A percentile compares a stretch with the other conserved stretches of the same genome.
Evolutionary conservation across 2,329 filamentous ascomycete genomes (phyloP).

Genomic region (Neofusicoccum laricinum): DNA sequence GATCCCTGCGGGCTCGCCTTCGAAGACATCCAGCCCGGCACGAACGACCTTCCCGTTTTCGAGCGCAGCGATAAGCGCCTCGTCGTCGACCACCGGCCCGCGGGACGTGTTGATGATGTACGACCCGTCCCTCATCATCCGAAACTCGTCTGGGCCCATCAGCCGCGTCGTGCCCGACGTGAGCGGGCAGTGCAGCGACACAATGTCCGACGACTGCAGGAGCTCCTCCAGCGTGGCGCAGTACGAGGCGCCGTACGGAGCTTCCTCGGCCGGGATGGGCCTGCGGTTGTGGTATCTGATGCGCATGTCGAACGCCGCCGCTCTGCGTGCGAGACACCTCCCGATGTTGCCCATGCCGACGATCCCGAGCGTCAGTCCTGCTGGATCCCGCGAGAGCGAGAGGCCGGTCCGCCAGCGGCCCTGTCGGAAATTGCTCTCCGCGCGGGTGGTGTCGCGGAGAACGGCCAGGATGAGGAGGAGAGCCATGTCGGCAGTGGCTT

Average conservation of each 20-base stretch:
- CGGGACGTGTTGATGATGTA: slow-evolving; percentile 53
- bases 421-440: slow-evolving; percentile 34
- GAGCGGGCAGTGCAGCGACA: slow-evolving; percentile 51
- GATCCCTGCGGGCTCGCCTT: slow-evolving; percentile 41
- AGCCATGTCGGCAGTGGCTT: slow-evolving; percentile 51
- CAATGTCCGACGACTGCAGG: slow-evolving; percentile 39
- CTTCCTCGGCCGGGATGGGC: slow-evolving; percentile 35
- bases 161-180: slow-evolving; percentile 40
- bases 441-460: slow-evolving; percentile 44
- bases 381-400: slow-evolving; percentile 42
- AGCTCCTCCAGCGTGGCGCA: slow-evolving; percentile 39
- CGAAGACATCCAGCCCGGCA: slow-evolving; percentile 51
- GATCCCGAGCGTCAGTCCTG: slow-evolving; percentile 46
- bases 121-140: slow-evolving; percentile 47
- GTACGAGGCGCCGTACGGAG: slow-evolving; percentile 33
- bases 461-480: slow-evolving; percentile 48
- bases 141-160: slow-evolving; percentile 41
- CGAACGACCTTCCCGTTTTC: slow-evolving; percentile 46
- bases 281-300: slow-evolving; percentile 46
- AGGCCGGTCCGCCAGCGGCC: slow-evolving; percentile 37
- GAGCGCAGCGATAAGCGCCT: slow-evolving; percentile 46
- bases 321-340: slow-evolving; percentile 41
- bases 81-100: slow-evolving; percentile 50
- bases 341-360: slow-evolving; percentile 51
- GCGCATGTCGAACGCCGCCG: slow-evolving; percentile 43